Evolutionary conservation across 2,329 filamentous ascomycete species (phyloP).

Genomic region (Westerdykella aurantiaca): DNA sequence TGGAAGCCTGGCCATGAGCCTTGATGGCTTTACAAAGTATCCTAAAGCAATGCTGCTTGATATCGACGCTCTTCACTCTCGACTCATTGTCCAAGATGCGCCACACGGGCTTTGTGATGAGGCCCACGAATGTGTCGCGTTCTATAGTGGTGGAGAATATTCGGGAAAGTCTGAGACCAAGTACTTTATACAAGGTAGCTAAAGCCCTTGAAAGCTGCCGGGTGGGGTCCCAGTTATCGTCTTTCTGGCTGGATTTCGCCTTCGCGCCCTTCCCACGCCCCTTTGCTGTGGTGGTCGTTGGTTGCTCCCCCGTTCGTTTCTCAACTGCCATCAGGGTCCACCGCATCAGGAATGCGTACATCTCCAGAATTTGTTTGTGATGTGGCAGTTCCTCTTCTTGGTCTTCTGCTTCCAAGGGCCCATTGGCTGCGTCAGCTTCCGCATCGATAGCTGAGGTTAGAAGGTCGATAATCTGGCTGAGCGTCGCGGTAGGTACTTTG

Average conservation of each 20-base stretch:
- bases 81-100: conserved; percentile 91
- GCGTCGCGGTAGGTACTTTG: conserved; percentile 69
- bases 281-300: conserved; percentile 65
- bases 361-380: conserved; percentile 87
- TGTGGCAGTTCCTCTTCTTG: conserved; percentile 72
- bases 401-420: conserved; percentile 86
- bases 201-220: conserved; percentile 81
- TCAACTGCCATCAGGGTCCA: conserved; percentile 96
- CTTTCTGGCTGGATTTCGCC: conserved; percentile 58
- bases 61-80: conserved; percentile 78
- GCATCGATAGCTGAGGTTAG: conserved; percentile 79
- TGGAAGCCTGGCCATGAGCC: conserved; percentile 94
- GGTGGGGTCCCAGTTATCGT: conserved; percentile 82
- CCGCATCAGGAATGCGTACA: conserved; percentile 88
- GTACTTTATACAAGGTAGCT: conserved; percentile 90
- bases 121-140: conserved; percentile 85
- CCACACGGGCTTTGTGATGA: conserved; percentile 90
- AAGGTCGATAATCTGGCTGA: conserved; percentile 90
- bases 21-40: conserved; percentile 95
- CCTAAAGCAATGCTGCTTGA: conserved; percentile 96
- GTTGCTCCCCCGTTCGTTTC: conserved; percentile 86
- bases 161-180: conserved; percentile 84
- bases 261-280: conserved; percentile 70
- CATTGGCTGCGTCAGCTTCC: conserved; percentile 77
- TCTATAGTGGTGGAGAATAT: conserved; percentile 97